Base-by-base conservation (phyloP, 2,329 filamentous ascomycete species). In the Trichoderma polysporum region DNA sequence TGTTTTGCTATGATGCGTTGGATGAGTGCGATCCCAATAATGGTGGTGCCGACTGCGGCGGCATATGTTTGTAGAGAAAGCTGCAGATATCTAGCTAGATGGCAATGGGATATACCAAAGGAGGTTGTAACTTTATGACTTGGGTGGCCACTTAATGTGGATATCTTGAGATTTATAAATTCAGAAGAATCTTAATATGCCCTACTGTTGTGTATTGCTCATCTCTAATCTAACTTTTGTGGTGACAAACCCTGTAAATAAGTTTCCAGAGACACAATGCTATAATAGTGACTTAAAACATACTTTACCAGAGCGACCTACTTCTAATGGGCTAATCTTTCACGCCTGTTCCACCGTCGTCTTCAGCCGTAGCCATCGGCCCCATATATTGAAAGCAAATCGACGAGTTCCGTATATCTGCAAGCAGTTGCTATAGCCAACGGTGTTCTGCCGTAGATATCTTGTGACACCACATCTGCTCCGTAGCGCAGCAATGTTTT, bases 1-100 rank as follows among this genome's bases (percentile, higher is more conserved):
- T 71, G n/a, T 69, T 66, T 25, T 79, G 77, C 33, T 76, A 77
- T 9, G 76, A 79, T 33, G 27, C 67, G 15, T 71, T 73, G 1
- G 67, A 69, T 5, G 76, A 76, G 27, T 79, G 77, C 25, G 70
- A 77, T 64, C 75, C 75, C 1, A 50, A 67, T 27, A 68, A 71
- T 0, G 74, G 73, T 4, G 77, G 76, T 2, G 67, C 66, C 0
- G 76, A 78, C 27, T 79, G 77, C 47, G 27, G 63, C 5, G 76
- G 77, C 2, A 66, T 78, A 9, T 78, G 77, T 53, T 41, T 79
- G 53, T 77, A 68, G 60, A 25, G 47, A 31, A 15, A 10, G 12
- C 1, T 1, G 8, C n/a, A 2, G 5, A 49, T 27, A 3, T 7
- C 5, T 15, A 49, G 37, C 6, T 15, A 13, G 25, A 15, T 49